Base-by-base conservation (phyloP, 257 asterid genomes). In the Phtheirospermum japonicum region DNA sequence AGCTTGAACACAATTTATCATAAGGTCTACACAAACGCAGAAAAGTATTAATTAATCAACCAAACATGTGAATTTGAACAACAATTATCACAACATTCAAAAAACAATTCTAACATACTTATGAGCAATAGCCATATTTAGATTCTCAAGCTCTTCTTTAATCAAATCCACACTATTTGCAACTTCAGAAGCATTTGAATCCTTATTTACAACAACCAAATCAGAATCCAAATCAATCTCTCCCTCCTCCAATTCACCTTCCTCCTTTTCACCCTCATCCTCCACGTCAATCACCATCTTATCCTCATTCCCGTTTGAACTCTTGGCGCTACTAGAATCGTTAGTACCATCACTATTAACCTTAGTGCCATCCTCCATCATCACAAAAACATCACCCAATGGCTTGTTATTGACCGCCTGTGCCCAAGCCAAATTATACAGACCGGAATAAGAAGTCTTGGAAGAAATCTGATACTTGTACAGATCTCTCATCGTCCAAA, bases 221-320 rank as follows among this genome's bases (percentile, higher is more conserved):
- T 80, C 97, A n/a, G 88, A 79, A 70, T 87, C 99, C 91, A 87
- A 82, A 77, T 93, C 99, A 79, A 93, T 93, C 78, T 93, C 99
- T 16, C 99, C 99, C 76, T 90, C 98, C 82, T 90, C 98, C 85
- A 90, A 67, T 77, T 90, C 98, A 43, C 89, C 96, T 58, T 90
- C 95, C 78, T 87, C 97, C 83, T 74, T 83, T 71, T 68, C 92
- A 63, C 75, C 78, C 19, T 82, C 88, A 51, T 75, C 94, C 60
- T 82, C 95, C 57, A 75, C 77, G 53, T 79, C 81, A 73, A 83
- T 82, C 56, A 81, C 83, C 54, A 71, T 73, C 72, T 75, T 73
- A 66, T 34, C 73, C 30, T 54, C 83, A 12, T 61, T 57, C 50
- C n/a, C 67, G 12, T 42, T 53, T 28, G 79, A 48, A 62, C 42